Evolutionary conservation across 2,329 filamentous ascomycete genomes (phyloP).

Genomic region (Pseudocercospora musae): DNA sequence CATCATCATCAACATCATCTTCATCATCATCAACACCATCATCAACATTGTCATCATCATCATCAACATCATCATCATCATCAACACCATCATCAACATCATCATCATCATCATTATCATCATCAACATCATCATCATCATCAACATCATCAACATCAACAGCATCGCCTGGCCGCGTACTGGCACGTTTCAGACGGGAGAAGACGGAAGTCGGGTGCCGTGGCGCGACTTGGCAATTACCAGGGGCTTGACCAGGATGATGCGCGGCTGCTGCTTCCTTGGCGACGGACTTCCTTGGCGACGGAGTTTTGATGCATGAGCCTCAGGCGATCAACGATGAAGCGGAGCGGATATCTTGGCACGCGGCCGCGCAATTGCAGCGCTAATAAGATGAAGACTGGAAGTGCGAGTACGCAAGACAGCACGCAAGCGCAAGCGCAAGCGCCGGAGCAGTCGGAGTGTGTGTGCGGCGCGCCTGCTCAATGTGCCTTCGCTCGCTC

Average conservation of each 20-base stretch:
- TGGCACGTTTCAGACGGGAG: too few relatives aligned
- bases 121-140: too few relatives aligned
- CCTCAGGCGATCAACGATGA: background rate
- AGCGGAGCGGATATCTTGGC: background rate
- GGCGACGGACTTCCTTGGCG: too few relatives aligned
- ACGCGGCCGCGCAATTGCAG: background rate
- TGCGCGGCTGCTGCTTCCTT: background rate
- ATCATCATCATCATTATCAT: too few relatives aligned
- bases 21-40: too few relatives aligned
- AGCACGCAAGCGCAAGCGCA: background rate
- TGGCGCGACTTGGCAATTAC: background rate
- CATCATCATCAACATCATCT: too few relatives aligned
- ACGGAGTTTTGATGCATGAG: background rate
- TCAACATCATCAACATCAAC: too few relatives aligned
- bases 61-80: too few relatives aligned
- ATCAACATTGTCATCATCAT: too few relatives aligned
- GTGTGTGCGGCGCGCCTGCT: background rate
- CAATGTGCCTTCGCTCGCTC: background rate
- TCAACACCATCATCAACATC: too few relatives aligned
- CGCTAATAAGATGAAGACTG: background rate
- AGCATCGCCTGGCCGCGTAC: too few relatives aligned
- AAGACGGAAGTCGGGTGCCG: background rate
- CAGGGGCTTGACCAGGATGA: background rate
- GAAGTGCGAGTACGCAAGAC: too few relatives aligned
- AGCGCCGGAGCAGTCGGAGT: background rate